Base-by-base conservation (phyloP, 2,329 filamentous ascomycete species). In the Pestalotiopsis fici region DNA sequence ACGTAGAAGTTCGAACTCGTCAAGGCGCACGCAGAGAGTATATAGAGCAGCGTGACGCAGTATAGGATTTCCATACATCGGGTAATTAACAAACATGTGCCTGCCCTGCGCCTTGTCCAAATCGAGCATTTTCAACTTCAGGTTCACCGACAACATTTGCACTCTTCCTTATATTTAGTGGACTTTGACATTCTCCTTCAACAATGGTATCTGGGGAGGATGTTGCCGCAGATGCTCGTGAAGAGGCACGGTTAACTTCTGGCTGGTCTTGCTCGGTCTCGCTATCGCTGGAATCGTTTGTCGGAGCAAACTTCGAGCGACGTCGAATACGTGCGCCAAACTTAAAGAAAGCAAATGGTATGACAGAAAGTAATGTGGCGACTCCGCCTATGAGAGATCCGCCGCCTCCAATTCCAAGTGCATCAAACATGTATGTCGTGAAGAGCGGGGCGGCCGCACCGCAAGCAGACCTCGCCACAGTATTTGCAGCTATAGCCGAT, bases 401-500 rank as follows among this genome's bases (percentile, higher is more conserved):
- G 13, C 88, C 90, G 78, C 88, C 90, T 0, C 89, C 89, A 2
- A 90, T 74, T 0, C 90, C 90, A 1, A 92, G 77, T 2, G 81
- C 79, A n/a, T 83, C 77, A 72, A 90, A 92, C 87, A 92, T 88
- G 59, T 83, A 80, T 9, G 84, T 76, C 0, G 87, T 90, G 56
- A 85, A 86, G 3, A 92, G 79, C 0, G 90, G 90, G 0, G 91
- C 80, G 2, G 87, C 80, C 0, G 86, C 88, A 13, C 87, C 89
- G 28, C 88, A 82, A 0, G 89, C 78, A 0, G 81, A 84, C 2
- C 90, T 80, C 9, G 89, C 77, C 2, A 92, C 84, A 0, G 89
- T 90, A 70, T 86, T 90, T 2, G 89, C 89, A 0, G 90, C 90
- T 6, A 91, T 86, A 2, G 88, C 90, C 3, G 83, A 85, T 18